Evolutionary conservation across 2,329 filamentous ascomycete genomes (phyloP), one percentile per base, ranked within the genome.

Genomic region (Ramularia endophylla): DNA sequence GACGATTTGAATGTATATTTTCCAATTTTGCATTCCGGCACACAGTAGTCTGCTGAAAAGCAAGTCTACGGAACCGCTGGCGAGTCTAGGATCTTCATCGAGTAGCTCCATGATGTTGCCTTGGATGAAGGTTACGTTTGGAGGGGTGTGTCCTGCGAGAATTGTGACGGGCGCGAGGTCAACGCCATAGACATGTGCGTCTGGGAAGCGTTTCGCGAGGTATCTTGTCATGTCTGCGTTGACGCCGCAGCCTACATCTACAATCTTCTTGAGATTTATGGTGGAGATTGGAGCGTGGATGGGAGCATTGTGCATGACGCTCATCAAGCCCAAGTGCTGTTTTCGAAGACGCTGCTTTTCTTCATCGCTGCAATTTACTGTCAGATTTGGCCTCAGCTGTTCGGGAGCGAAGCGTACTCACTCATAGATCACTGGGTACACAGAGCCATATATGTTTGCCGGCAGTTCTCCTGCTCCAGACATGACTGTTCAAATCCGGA

Each of bases 111-210:
- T 18, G 9, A 44, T 17, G 29, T 44, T 47, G n/a, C 41, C 44
- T 8, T 35, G 40, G 15, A 47, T 44, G 18, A 47, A 47, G 19
- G 28, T 22, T 4, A 41, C 40, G 30, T 47, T 47, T 3, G 11
- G 11, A 3, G 44, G 40, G 8, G 35, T 27, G 27, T 36, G 17
- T 2, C 33, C 33, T 4, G 15, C 8, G 15, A 20, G 17, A 15
- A 65, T 50, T 41, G 48, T 43, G 31, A 34, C 31, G 31, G 15
- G 31, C n/a, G 16, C 19, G 7, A 34, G 17, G 17, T 34, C 31
- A 3, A 34, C 31, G 15, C 31, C 31, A 17, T 34, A 34, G 13
- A 34, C 9, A n/a, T 34, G 31, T 5, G 31, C 31, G 17, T 34
- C 12, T 13, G 31, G 31, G 20, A 28, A 37, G 13, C 5, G 15